A percentile compares a stretch with the other conserved stretches of the same genome.
Evolutionary conservation across 257 asterid genomes (phyloP).

Genomic region (Asclepias syriaca): DNA sequence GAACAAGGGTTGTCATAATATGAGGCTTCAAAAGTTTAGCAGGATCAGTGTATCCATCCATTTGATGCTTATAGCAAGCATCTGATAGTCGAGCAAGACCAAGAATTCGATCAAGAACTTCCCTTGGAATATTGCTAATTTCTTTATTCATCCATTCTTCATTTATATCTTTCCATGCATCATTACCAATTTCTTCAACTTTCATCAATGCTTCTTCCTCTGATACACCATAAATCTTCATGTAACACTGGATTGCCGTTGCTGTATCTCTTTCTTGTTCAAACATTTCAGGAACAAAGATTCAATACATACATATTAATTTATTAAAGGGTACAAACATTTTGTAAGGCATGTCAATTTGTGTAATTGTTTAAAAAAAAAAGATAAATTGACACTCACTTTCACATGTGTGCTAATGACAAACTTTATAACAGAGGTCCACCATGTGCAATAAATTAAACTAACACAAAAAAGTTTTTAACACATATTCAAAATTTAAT

Average conservation of each 20-base stretch:
- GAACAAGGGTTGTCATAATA: constrained; percentile 22
- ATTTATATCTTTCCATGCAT: constrained; percentile 53
- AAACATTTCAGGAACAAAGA: too few relatives aligned
- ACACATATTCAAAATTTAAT: too few relatives aligned
- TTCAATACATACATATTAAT: too few relatives aligned
- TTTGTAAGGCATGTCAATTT: too few relatives aligned
- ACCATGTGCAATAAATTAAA: too few relatives aligned
- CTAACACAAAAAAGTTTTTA: too few relatives aligned
- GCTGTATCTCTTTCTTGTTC: neutral
- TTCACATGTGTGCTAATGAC: too few relatives aligned
- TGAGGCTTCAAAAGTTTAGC: constrained; percentile 34
- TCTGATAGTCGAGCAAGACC: constrained; percentile 15
- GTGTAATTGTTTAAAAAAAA: too few relatives aligned
- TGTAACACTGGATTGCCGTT: constrained; percentile 50
- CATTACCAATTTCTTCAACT: constrained; percentile 26
- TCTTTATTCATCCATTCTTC: constrained; percentile 22
- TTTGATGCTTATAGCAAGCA: too few relatives aligned
- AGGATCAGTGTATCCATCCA: constrained; percentile 29
- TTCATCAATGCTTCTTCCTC: constrained; percentile 36
- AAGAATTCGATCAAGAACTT: constrained; percentile 21
- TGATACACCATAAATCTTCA: constrained; percentile 21
- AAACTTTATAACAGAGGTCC: too few relatives aligned
- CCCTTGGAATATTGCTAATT: constrained; percentile 14
- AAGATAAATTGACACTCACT: too few relatives aligned
- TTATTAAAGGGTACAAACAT: too few relatives aligned